A percentile compares a stretch with the other conserved stretches of the same genome.
Conservation (phyloP, 2,329 filamentous ascomycete species). For the Aureobasidium leucospermi region DNA sequence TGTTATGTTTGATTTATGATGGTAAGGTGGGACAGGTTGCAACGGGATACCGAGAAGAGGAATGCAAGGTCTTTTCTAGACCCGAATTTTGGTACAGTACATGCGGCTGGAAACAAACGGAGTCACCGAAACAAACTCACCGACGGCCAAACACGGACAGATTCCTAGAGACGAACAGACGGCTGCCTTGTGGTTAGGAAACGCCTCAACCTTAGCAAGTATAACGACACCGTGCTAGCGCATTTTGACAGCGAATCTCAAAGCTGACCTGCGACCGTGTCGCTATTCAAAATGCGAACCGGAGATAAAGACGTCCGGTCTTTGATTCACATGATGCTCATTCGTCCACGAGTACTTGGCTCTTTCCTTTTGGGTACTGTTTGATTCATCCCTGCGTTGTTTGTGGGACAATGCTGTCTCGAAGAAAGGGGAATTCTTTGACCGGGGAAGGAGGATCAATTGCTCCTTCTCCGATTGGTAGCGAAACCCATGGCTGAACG, state of each 20-base stretch:
- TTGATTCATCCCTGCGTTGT: constrained; percentile 1
- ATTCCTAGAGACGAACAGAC: not conserved
- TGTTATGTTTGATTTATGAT: not conserved
- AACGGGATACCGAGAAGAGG: not conserved
- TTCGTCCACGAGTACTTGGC: not conserved
- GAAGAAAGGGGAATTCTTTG: not conserved
- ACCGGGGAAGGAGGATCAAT: constrained; percentile 2
- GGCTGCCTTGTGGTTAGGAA: constrained; percentile 3
- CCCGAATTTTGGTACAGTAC: not conserved
- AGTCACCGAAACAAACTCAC: constrained; percentile 6
- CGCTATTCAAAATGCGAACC: not conserved
- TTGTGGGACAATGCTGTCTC: not conserved
- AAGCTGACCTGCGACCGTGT: not conserved
- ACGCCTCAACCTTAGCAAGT: constrained; percentile 6
- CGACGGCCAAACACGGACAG: constrained; percentile 8
- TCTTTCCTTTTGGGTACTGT: not conserved
- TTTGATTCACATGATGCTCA: not conserved
- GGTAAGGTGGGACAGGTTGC: not conserved
- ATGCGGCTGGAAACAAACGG: constrained; percentile 2
- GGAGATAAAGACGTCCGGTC: not conserved
- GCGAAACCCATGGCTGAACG: not conserved
- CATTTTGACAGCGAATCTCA: constrained; percentile 1
- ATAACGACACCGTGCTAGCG: constrained; percentile 2
- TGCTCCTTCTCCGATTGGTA: constrained; percentile 8
- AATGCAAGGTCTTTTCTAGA: constrained; percentile 8